Percentiles rank a stretch among this genome's conserved stretches.
Conservation (phyloP, 2,329 filamentous ascomycete genomes). For the Fusarium siculi region DNA sequence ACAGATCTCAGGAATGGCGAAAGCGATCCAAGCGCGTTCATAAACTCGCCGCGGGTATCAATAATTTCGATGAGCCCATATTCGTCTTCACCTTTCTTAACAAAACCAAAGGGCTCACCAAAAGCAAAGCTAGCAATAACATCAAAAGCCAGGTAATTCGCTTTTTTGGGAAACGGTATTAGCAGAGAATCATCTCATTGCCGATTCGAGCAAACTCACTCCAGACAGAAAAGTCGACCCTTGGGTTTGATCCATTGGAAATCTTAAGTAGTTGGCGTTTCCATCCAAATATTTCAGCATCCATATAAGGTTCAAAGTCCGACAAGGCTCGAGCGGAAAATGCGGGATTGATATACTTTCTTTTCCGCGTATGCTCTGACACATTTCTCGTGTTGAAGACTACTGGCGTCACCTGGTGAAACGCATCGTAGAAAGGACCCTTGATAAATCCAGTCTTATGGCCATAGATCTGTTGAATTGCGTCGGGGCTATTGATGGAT, state of each 20-base stretch:
- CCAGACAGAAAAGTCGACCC: background rate
- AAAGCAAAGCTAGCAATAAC: background rate
- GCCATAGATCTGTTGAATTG: background rate
- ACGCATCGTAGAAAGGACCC: background rate
- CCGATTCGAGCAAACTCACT: background rate
- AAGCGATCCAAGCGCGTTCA: background rate
- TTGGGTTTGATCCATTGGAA: background rate
- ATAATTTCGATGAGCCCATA: background rate
- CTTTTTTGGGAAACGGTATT: accelerated
- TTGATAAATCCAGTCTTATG: background rate
- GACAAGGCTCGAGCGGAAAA: background rate
- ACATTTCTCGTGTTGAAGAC: background rate
- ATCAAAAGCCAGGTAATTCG: background rate
- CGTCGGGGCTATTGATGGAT: background rate
- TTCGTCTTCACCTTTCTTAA: background rate
- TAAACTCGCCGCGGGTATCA: background rate
- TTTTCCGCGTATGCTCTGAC: background rate
- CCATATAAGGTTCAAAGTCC: background rate
- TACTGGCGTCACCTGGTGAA: background rate
- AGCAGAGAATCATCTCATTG: background rate
- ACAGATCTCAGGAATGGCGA: background rate
- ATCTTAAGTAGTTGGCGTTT: background rate
- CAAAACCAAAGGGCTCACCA: background rate
- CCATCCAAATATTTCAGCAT: background rate
- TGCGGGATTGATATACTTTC: background rate